phyloP scores from a whole-genome alignment of 139 green algal genomes.

The Picochlorum sp. region DNA sequence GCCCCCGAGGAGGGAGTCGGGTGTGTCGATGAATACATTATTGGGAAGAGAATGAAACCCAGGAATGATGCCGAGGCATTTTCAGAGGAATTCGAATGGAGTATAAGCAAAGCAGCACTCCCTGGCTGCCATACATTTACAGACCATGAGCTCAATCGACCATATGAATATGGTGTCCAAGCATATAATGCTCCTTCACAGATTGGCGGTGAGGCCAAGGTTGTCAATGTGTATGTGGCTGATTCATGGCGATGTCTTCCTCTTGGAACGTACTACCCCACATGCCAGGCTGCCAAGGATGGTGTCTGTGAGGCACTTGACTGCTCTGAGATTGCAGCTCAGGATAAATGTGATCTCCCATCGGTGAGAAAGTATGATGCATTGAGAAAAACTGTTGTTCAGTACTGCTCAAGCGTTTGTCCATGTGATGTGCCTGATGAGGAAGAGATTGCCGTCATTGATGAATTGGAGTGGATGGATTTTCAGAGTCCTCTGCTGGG shows the following conservation, averaged over 20 bases:
- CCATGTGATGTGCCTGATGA: slow-evolving; percentile 1
- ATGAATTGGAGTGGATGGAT: not conserved
- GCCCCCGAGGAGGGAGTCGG: not conserved
- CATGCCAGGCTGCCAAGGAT: slow-evolving; percentile 3
- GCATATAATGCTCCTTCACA: not conserved
- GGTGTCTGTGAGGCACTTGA: slow-evolving; percentile 14
- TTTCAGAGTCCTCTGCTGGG: not conserved
- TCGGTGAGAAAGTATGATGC: slow-evolving; percentile 16
- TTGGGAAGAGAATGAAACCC: not conserved
- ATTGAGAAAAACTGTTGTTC: not conserved
- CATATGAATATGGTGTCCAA: slow-evolving; percentile 19
- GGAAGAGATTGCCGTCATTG: not conserved
- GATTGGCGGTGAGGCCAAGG: not conserved
- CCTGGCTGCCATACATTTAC: slow-evolving; percentile 10
- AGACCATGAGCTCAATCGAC: not conserved
- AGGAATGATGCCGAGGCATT: not conserved
- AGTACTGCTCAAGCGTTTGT: slow-evolving; percentile 17
- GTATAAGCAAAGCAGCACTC: not conserved
- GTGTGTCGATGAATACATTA: not conserved
- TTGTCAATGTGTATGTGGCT: not conserved
- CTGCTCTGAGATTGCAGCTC: slow-evolving; percentile 12
- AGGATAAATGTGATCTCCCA: slow-evolving; percentile 5
- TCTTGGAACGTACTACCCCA: slow-evolving; percentile 12
- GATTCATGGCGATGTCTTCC: slow-evolving; percentile 17
- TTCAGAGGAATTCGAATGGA: not conserved